Evolutionary conservation across 805 yeast species (phyloP), one percentile per base, ranked within the genome.

Genomic region (Myxozyma sirexii): DNA sequence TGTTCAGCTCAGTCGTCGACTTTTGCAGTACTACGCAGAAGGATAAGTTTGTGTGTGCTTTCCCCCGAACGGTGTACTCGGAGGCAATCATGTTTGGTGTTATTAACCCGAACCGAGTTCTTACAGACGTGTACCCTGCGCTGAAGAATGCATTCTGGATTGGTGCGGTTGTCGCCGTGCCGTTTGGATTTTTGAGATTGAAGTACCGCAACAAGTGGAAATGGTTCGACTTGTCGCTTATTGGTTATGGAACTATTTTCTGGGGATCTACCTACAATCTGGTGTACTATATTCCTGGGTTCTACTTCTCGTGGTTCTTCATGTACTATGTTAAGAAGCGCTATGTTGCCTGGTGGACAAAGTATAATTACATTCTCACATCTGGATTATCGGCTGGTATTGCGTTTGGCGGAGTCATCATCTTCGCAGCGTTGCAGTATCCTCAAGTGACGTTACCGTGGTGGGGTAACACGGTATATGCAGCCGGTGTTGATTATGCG

Each of bases 291-390:
- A 47, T 53, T 27, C 56, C 56, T 12, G 63, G 63, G 1, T 19
- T 54, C 15, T 54, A 59, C 43, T 31, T 55, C 42, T 86, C 88
- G 4, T 79, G 78, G 63, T 54, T 77, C 10, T 86, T 85, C 75
- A 84, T 83, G 75, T 83, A 78, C 72, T 76, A 77, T 66, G 72
- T 86, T 54, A 83, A 82, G 60, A 77, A 81, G 51, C 76, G 77
- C 60, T 84, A 82, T 73, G 75, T 80, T 79, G 74, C 78, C 46
- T 87, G 91, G 91, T 86, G 91, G 90, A 84, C 84, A 39, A 85
- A 85, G 71, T 86, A 86, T 71, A 85, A 85, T 70, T 85, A 84
- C 70, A 80, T 84, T 4, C 74, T 86, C 48, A 80, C 87, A 21
- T 84, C 87, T 26, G 90, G 84, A 1, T 72, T 87, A 17, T 85